Percentiles rank a stretch among this genome's conserved stretches.
Evolutionary conservation across 495 filamentous ascomycete species (phyloP).

Genomic region (Echria macrotheca): DNA sequence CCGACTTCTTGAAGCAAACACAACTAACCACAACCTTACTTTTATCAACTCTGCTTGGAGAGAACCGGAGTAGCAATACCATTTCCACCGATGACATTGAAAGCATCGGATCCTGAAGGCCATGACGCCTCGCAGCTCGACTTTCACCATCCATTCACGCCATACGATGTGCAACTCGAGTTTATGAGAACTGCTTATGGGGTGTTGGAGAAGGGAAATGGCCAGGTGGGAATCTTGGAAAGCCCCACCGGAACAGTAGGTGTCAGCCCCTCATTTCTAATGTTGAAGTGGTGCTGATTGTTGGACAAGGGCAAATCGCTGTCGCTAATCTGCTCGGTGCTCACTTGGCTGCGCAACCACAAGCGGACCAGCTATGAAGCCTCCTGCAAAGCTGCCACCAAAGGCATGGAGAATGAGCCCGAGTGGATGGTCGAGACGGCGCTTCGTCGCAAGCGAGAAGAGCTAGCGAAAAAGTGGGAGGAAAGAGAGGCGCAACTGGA

Average conservation of each 20-base stretch:
- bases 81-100: too few relatives aligned
- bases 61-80: too few relatives aligned
- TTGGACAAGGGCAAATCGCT: constrained; percentile 85
- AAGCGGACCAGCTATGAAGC: constrained; percentile 62
- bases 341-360: constrained; percentile 90
- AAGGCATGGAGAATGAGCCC: constrained; percentile 67
- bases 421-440: constrained; percentile 80
- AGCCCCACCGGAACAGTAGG: constrained; percentile 76
- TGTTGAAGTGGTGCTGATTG: neutral
- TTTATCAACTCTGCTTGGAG: too few relatives aligned
- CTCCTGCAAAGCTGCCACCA: constrained; percentile 24
- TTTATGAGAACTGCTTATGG: constrained; percentile 87
- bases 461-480: constrained; percentile 57
- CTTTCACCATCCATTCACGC: constrained; percentile 89
- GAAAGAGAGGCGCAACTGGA: constrained; percentile 67
- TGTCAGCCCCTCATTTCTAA: constrained; percentile 4
- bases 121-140: constrained; percentile 26
- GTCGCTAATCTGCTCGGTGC: constrained; percentile 84
- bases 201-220: constrained; percentile 70
- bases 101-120: neutral
- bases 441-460: constrained; percentile 60
- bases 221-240: constrained; percentile 84
- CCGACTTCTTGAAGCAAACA: too few relatives aligned
- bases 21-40: too few relatives aligned
- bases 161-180: constrained; percentile 82